Base-by-base conservation (phyloP, 2,329 filamentous ascomycete species). In the Fusarium sp. region DNA sequence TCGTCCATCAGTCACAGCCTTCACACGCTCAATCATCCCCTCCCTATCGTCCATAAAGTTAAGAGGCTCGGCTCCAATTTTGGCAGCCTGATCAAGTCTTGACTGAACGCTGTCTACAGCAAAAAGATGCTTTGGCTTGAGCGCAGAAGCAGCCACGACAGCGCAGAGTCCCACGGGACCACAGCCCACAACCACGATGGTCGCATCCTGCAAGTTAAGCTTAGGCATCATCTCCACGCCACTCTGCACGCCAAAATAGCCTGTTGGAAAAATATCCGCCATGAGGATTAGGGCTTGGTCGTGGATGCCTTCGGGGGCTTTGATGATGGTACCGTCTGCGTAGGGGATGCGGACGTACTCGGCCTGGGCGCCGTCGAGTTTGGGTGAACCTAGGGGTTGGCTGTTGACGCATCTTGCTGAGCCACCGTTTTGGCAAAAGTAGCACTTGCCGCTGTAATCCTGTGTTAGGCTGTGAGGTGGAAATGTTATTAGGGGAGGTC, bases 201-300 rank as follows among this genome's bases (percentile, higher is more conserved):
- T 92, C 56, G 89, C 87, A 9, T 81, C 72, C 8, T 75, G 72
- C 7, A 79, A 48, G n/a, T 77, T 52, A 3, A 74, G 61, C 6
- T 61, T 67, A 7, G 73, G 70, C 44, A 90, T 83, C 74, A 90
- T 81, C 56, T 87, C 87, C 77, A 97, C 90, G 5, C 89, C 94
- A 73, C 93, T 96, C 56, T 86, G 84, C 5, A 92, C 92, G 5
- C 92, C 94, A 71, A 94, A 97, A 80, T 89, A 97, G 4, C 94
- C 92, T 0, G 90, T 93, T 1, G 94, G 94, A 78, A 96, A 97
- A 72, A 97, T 96, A 74, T 97, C 94, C 10, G 92, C 93, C 93
- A 97, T 97, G 15, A 97, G 85, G 5, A 96, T 89, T 46, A 96
- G 83, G 24, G 89, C 89, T 66, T 91, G 86, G 67, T 95, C 90